Evolutionary conservation across 2,329 filamentous ascomycete genomes (phyloP).

Genomic region (Ophiostoma ips): DNA sequence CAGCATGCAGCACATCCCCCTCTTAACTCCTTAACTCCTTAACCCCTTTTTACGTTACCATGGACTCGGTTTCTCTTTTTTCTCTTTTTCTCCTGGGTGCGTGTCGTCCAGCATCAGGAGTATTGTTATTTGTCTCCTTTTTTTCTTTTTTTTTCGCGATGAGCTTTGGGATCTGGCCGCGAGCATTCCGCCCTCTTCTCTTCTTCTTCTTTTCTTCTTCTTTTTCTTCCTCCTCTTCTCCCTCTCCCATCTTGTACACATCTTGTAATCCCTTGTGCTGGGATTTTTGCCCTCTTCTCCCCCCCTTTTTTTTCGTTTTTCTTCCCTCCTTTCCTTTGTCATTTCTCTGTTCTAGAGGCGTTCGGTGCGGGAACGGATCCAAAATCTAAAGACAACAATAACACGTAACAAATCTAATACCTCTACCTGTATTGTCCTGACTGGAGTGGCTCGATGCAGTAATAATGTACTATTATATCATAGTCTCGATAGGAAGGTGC

Average conservation of each 20-base stretch:
- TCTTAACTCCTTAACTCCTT: neutral
- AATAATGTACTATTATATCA: no score
- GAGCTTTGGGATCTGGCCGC: neutral
- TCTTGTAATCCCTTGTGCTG: neutral
- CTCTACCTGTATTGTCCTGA: no score
- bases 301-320: neutral
- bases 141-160: neutral
- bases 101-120: neutral
- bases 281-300: neutral
- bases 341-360: conserved; percentile 6
- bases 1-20: neutral
- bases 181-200: neutral
- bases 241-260: neutral
- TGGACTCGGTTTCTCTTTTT: neutral
- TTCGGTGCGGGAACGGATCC: conserved; percentile 7
- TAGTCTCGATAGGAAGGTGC: no score
- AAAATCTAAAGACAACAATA: conserved; percentile 6
- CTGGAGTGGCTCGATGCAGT: no score
- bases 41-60: neutral
- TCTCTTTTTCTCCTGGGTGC: neutral
- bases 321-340: neutral
- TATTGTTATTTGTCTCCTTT: neutral
- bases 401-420: neutral
- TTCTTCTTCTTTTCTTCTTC: neutral
- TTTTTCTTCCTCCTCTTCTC: neutral